Evolutionary conservation across 768 basidiomycete genomes (phyloP), one percentile per base, ranked within the genome.

Genomic region (Lyophyllum atratum): DNA sequence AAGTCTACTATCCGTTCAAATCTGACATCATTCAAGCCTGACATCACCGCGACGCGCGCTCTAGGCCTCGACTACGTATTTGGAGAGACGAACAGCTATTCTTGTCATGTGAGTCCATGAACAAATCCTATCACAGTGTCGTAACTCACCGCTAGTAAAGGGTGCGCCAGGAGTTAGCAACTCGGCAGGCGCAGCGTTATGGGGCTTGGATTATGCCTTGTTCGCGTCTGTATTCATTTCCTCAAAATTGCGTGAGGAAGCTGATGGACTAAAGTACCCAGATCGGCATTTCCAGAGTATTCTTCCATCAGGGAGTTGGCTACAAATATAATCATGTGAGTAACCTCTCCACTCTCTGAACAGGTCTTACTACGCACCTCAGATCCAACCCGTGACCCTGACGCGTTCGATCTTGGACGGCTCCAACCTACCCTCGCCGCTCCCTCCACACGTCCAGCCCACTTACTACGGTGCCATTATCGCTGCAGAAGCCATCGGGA

Each of bases 281-380:
- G 22, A 42, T 85, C 10, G 83, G 83, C 4, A 80, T 85, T 25
- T 75, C 78, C 22, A 74, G 79, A 48, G 59, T 85, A 14, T 84
- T 80, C 71, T 87, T 86, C 75, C 86, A 90, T 64, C 76, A 84
- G 53, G 87, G 87, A n/a, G 74, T 89, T 52, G 87, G 87, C 0
- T 89, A 78, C 72, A 90, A 89, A 70, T 90, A 89, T 64, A 85
- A 82, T 64, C 72, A 88, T 52, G 87, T 85, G 54, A 52, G 71
- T 59, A 9, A 17, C 26, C 1, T 33, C 12, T 19, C 26, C n/a
- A 24, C 37, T 21, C 24, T 12, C 19, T 26, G 6, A 9, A 45
- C n/a, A n/a, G 48, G 39, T 21, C 33, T 19, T 29, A 58, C 31
- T 4, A 11, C 6, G 29, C 29, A 48, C 9, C 6, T 33, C 49